Percentiles rank a stretch among this genome's conserved stretches.
Evolutionary conservation across 1,139 yeast species (phyloP).

Genomic region (Pichia sp.): DNA sequence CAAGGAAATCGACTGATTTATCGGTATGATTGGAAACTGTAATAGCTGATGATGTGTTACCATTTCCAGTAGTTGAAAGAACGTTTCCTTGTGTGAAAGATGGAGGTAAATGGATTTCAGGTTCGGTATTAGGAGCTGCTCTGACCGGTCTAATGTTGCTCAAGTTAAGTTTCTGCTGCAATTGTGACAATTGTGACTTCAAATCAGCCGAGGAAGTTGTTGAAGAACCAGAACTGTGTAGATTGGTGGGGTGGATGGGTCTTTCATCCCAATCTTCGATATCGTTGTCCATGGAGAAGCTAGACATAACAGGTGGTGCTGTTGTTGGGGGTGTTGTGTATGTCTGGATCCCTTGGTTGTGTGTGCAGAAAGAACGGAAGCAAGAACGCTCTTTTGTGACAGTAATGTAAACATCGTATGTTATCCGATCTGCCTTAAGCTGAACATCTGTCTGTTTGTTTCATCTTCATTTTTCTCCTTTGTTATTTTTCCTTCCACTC

Average conservation of each 20-base stretch:
- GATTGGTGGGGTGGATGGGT: conserved; percentile 1
- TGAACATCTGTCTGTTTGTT: too few relatives aligned
- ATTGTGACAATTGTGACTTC: conserved; percentile 58
- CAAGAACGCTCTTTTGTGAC: too few relatives aligned
- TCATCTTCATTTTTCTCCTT: too few relatives aligned
- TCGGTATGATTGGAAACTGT: background rate
- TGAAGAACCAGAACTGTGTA: background rate
- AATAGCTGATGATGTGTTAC: background rate
- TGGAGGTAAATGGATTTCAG: conserved; percentile 30
- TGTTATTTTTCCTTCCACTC: too few relatives aligned
- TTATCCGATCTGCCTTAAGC: too few relatives aligned
- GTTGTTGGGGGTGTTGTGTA: too few relatives aligned
- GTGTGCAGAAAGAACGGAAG: too few relatives aligned
- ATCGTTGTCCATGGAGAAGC: background rate
- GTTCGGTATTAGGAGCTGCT: conserved; percentile 20
- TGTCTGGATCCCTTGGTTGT: too few relatives aligned
- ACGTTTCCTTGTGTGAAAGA: conserved; percentile 6
- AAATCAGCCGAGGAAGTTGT: conserved; percentile 40
- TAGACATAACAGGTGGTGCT: background rate
- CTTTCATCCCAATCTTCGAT: conserved; percentile 12
- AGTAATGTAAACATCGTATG: too few relatives aligned
- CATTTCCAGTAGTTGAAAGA: background rate
- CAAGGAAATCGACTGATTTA: conserved; percentile 70
- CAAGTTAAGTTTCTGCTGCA: conserved; percentile 44
- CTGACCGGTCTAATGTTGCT: conserved; percentile 9